A percentile compares a stretch with the other conserved stretches of the same genome.
These are phyloP conservation scores for Chalaropsis ovoidea DNA, from an alignment of 2,329 filamentous ascomycete genomes.

Conservation along the genomic window DNA sequence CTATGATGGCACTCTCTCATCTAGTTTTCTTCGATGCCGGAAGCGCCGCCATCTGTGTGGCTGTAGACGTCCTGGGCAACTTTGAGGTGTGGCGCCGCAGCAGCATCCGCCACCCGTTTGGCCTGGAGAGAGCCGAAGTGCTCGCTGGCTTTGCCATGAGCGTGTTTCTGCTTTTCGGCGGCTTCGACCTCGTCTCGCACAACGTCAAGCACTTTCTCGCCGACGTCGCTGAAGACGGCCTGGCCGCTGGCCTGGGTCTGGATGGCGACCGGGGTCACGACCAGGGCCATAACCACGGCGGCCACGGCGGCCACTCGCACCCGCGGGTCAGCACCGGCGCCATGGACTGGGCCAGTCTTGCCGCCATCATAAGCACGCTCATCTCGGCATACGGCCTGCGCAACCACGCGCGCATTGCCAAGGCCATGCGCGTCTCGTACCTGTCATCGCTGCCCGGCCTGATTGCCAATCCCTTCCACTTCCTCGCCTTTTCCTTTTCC, in stretches of 20 bases:
- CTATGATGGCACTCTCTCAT: constrained; percentile 85
- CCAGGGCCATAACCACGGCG: constrained; percentile 28
- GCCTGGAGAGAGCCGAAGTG: constrained; percentile 82
- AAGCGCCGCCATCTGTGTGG: constrained; percentile 81
- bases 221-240: constrained; percentile 27
- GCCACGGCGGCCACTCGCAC: constrained; percentile 59
- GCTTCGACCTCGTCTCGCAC: constrained; percentile 88
- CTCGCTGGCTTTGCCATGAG: constrained; percentile 93
- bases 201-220: constrained; percentile 71
- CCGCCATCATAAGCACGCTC: constrained; percentile 72
- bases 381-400: constrained; percentile 77
- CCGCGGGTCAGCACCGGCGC: constrained; percentile 59
- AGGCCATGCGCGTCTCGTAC: constrained; percentile 77
- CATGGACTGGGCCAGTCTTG: constrained; percentile 68
- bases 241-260: constrained; percentile 27
- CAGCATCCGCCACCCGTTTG: constrained; percentile 87
- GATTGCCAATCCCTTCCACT: constrained; percentile 90
- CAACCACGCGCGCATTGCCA: constrained; percentile 86
- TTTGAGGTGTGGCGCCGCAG: constrained; percentile 96
- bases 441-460: constrained; percentile 71
- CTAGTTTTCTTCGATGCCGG: constrained; percentile 92
- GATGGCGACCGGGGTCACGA: not conserved
- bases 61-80: constrained; percentile 85
- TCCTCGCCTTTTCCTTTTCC: constrained; percentile 83
- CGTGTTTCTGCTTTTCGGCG: constrained; percentile 93